Percentiles rank a stretch among this genome's conserved stretches.
Conservation (phyloP, 164 flowering plant genomes). For the Sextonia rubra region DNA sequence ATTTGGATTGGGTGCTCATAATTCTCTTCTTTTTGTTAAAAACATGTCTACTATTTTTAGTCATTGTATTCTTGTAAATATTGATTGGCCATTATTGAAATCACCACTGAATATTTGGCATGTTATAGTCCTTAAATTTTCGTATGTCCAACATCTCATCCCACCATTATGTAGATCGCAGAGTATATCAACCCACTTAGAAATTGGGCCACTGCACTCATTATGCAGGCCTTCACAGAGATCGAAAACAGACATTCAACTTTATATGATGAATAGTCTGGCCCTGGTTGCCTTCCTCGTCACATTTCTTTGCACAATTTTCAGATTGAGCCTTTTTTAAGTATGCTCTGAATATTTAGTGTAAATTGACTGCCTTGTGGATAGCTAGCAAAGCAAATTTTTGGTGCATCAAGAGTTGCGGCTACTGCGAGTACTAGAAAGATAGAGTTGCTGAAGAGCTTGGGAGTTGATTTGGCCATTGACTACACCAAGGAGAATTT, state of each 20-base stretch:
- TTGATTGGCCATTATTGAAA: too few relatives aligned
- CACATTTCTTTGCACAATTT: background rate
- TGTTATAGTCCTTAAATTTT: too few relatives aligned
- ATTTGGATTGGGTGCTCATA: too few relatives aligned
- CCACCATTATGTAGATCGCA: too few relatives aligned
- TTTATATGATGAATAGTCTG: background rate
- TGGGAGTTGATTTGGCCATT: slow-evolving; percentile 88
- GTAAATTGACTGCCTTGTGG: background rate
- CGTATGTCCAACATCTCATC: too few relatives aligned
- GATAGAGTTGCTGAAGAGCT: slow-evolving; percentile 65
- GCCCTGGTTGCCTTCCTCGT: background rate
- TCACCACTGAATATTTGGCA: too few relatives aligned
- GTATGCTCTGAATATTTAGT: background rate
- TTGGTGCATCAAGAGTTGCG: slow-evolving; percentile 87
- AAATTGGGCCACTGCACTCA: too few relatives aligned
- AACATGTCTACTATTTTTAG: too few relatives aligned
- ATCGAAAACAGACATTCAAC: background rate
- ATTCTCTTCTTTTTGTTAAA: too few relatives aligned
- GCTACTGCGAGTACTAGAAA: slow-evolving; percentile 86
- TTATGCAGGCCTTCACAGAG: background rate
- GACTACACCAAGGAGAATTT: slow-evolving; percentile 88
- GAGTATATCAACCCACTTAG: too few relatives aligned
- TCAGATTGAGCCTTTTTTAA: background rate
- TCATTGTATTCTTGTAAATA: too few relatives aligned
- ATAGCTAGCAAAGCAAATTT: slow-evolving; percentile 92